Percentiles rank a stretch among this genome's conserved stretches.
phyloP scores from a whole-genome alignment of 257 asterid species.

The Solanum sejunctum region DNA sequence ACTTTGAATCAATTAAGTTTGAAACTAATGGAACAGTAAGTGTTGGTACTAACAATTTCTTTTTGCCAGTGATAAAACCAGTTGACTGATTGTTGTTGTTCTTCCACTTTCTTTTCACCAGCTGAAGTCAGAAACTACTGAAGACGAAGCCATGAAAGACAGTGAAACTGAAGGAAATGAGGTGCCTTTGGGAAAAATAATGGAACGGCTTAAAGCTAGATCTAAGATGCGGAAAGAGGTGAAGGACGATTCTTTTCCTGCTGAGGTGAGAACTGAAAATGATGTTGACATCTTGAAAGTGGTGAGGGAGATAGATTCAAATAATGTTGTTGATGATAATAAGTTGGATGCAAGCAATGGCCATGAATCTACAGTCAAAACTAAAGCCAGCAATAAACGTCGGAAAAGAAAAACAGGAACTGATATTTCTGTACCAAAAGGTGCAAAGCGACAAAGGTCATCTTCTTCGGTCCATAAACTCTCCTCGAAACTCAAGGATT shows the following conservation, averaged over 20 bases:
- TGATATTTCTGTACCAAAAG: constrained; percentile 62
- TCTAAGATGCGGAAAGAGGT: constrained; percentile 70
- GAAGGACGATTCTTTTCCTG: constrained; percentile 37
- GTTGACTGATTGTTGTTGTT: constrained; percentile 10
- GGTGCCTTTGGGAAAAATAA: constrained; percentile 83
- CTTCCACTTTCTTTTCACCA: constrained; percentile 17
- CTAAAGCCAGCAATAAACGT: constrained; percentile 24
- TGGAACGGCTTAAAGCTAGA: constrained; percentile 79
- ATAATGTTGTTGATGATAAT: constrained; percentile 32
- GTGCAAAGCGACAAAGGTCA: constrained; percentile 44
- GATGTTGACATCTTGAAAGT: constrained; percentile 72
- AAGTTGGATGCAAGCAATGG: constrained; percentile 71
- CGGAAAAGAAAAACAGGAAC: constrained; percentile 47
- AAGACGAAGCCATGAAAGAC: constrained; percentile 71
- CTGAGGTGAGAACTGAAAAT: constrained; percentile 30
- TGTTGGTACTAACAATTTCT: neutral
- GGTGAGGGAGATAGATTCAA: constrained; percentile 79
- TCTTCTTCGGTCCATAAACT: constrained; percentile 42
- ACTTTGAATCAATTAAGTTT: constrained; percentile 70
- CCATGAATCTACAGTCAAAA: constrained; percentile 27
- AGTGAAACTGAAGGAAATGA: constrained; percentile 92
- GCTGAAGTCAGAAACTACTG: constrained; percentile 49
- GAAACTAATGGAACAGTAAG: constrained; percentile 75
- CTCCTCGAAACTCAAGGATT: constrained; percentile 30
- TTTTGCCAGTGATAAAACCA: neutral